A percentile compares a stretch with the other conserved stretches of the same genome.
These are phyloP conservation scores for Chlorencoelia australis DNA, from an alignment of 2,329 filamentous ascomycete genomes.

Conservation along the genomic window DNA sequence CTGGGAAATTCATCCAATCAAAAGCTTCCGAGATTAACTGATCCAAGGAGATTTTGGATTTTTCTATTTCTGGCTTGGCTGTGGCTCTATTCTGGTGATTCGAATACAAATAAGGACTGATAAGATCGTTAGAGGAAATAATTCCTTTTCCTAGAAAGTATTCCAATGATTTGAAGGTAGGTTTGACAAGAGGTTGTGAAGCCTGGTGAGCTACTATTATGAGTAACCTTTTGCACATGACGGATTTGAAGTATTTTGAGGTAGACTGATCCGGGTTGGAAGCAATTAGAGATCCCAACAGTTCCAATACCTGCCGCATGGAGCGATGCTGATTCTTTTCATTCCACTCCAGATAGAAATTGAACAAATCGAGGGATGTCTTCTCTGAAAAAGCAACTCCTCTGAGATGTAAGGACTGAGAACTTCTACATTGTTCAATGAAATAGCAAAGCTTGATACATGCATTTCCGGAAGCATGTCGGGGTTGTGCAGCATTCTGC, in stretches of 20 bases:
- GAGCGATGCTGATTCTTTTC: conserved; percentile 55
- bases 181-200: conserved; percentile 56
- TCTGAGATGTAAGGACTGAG: conserved; percentile 33
- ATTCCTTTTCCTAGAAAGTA: conserved; percentile 54
- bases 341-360: conserved; percentile 58
- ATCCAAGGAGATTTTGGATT: conserved; percentile 31
- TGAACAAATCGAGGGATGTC: conserved; percentile 42
- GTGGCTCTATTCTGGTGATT: no score
- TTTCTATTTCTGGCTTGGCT: neutral
- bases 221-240: conserved; percentile 42
- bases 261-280: conserved; percentile 36
- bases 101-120: conserved; percentile 13
- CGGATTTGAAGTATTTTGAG: conserved; percentile 35
- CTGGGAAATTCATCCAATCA: conserved; percentile 45
- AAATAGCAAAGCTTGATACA: conserved; percentile 53
- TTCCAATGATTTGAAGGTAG: conserved; percentile 57
- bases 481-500: conserved; percentile 34
- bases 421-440: conserved; percentile 48
- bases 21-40: conserved; percentile 39
- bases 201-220: conserved; percentile 50
- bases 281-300: conserved; percentile 40
- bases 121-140: conserved; percentile 30
- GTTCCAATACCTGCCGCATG: conserved; percentile 51
- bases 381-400: conserved; percentile 42
- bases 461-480: conserved; percentile 44